Evolutionary conservation across 495 filamentous ascomycete genomes (phyloP).

Genomic region (Penicillium cosmopolitanum): DNA sequence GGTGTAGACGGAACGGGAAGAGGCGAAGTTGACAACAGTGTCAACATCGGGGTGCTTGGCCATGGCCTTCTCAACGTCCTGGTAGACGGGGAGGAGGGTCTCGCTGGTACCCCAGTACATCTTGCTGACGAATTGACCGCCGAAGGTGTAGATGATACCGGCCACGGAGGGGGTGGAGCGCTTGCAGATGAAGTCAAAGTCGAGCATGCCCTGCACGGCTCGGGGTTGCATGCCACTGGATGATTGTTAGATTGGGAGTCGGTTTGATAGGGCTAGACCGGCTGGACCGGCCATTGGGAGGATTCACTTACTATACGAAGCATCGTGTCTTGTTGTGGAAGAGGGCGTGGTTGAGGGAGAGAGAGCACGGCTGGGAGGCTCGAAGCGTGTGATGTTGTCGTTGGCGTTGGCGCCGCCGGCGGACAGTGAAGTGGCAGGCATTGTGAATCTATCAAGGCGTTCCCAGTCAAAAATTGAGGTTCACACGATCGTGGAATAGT

Average conservation of each 20-base stretch:
- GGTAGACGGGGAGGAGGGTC: conserved; percentile 97
- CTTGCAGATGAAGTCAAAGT: conserved; percentile 99
- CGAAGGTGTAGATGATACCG: conserved; percentile 99
- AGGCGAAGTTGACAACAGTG: conserved; percentile 98
- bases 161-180: conserved; percentile 93
- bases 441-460: conserved; percentile 34
- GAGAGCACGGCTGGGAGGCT: conserved; percentile 86
- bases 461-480: not conserved
- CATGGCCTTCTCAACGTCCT: conserved; percentile 90
- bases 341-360: conserved; percentile 87
- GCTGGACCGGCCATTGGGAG: not conserved
- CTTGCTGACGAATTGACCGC: conserved; percentile 99
- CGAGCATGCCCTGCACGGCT: conserved; percentile 99
- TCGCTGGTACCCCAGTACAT: conserved; percentile 99
- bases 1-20: conserved; percentile 95
- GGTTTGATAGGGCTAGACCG: not conserved
- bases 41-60: conserved; percentile 98
- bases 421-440: conserved; percentile 51
- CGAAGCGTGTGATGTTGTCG: conserved; percentile 97
- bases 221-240: conserved; percentile 90
- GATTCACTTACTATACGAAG: conserved; percentile 82
- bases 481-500: conserved; percentile 5
- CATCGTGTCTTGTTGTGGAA: conserved; percentile 99
- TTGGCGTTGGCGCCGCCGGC: conserved; percentile 68
- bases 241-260: not conserved